phyloP scores from a whole-genome alignment of 441 rosid genomes.

The Erodium chrysanthum region DNA sequence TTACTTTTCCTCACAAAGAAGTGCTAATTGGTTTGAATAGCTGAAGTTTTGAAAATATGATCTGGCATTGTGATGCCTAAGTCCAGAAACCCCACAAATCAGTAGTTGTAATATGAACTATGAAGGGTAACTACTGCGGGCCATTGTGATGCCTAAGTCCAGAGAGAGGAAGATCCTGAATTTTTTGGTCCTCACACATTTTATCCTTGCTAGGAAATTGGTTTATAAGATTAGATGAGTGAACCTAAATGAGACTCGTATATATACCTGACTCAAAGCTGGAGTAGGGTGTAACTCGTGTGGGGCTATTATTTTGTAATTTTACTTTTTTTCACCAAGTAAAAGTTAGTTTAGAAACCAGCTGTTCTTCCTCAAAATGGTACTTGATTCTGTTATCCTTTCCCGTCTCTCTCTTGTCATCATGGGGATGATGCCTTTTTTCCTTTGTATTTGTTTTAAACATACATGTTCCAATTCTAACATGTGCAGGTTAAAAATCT shows the following conservation, averaged over 20 bases:
- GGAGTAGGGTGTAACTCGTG: neutral
- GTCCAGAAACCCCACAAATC: too few relatives aligned
- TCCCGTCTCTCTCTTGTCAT: neutral
- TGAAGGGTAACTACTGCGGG: neutral
- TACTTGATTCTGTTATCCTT: neutral
- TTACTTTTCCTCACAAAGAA: too few relatives aligned
- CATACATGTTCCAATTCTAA: neutral
- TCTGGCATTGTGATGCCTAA: neutral
- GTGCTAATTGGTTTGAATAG: neutral
- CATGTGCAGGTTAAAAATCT: constrained; percentile 62
- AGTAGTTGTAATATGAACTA: neutral
- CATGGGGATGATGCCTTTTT: neutral
- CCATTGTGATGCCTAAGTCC: neutral
- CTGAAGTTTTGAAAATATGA: neutral
- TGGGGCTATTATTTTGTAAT: neutral
- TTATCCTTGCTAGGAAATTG: neutral
- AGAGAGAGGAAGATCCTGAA: neutral
- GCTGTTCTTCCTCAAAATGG: neutral
- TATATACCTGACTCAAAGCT: neutral
- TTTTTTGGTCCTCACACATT: neutral
- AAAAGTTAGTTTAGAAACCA: neutral
- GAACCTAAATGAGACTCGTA: neutral
- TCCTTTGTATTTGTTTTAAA: neutral
- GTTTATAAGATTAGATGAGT: neutral
- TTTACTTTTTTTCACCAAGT: neutral